Base-by-base conservation (phyloP, 257 asterid species). In the Penstemon eatonii region DNA sequence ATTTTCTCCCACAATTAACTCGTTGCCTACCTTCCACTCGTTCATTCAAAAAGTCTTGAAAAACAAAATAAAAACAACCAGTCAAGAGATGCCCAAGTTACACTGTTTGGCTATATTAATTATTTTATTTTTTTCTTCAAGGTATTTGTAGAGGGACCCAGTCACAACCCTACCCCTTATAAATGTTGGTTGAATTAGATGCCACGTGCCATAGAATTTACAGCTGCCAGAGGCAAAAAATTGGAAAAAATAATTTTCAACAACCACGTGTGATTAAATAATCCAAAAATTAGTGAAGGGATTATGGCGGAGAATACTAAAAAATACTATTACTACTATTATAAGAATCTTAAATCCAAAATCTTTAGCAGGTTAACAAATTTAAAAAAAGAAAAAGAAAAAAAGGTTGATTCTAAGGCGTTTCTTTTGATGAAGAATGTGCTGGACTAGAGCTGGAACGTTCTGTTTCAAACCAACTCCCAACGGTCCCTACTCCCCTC, bases 1-100 rank as follows among this genome's bases (percentile, higher is more conserved):
- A 62, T 44, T 65, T 71, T 75, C 52, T 63, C 75, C 83, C 86
- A 86, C 87, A 76, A 77, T 73, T 83, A 72, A 65, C 86, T 83
- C 84, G 65, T 76, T 63, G 65, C 75, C 71, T 6, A 71, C 73
- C 82, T 73, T 62, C 65, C 76, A 65, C 79, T 39, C 47, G 37
- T 38, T 63, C 72, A 66, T 72, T 46, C 80, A 62, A 36, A 71
- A 60, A 65, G 37, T 56, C 65, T 4, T 36, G 13, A 40, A 63
- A 50, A 58, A 49, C 70, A 55, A 65, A 73, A 59, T 49, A 36
- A 38, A 7, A 40, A 57, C 7, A 36, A 53, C 6, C 15, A 37
- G 10, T 11, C 50, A 53, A 11, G 13, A 53, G 15, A 41, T 60
- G 53, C 54, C 49, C 63, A 66, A 56, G 67, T 47, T 61, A 71